These are phyloP conservation scores for Albifimbria verrucaria DNA, from an alignment of 2,329 filamentous ascomycete species.

Conservation along the genomic window DNA sequence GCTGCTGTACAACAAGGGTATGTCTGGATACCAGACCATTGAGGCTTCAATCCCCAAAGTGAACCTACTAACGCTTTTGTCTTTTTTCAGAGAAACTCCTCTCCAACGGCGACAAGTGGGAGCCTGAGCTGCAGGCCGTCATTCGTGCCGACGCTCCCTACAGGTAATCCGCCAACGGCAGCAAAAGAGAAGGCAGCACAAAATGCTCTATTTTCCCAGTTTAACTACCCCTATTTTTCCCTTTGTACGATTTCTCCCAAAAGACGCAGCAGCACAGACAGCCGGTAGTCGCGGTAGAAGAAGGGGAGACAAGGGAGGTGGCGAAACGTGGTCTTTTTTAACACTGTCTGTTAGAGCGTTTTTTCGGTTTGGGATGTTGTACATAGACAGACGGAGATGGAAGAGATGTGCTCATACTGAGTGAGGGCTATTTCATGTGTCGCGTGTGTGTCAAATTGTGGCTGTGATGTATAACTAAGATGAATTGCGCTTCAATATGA, in stretches of 20 bases:
- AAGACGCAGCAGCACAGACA: not conserved
- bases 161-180: conserved; percentile 50
- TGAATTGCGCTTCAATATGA: too few relatives aligned
- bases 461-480: not conserved
- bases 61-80: not conserved
- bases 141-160: conserved; percentile 93
- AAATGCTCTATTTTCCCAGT: conserved; percentile 9
- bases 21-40: conserved; percentile 16
- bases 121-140: conserved; percentile 89
- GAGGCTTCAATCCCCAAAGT: too few relatives aligned
- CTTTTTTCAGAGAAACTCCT: conserved; percentile 68
- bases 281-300: not conserved
- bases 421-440: not conserved
- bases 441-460: not conserved
- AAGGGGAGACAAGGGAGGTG: not conserved
- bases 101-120: conserved; percentile 93
- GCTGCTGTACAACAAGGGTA: conserved; percentile 90
- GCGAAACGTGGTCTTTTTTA: not conserved
- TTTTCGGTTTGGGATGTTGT: not conserved
- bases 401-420: not conserved
- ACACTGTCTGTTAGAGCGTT: not conserved
- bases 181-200: conserved; percentile 6
- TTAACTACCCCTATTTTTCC: not conserved
- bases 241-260: not conserved
- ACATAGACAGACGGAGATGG: not conserved